A percentile compares a stretch with the other conserved stretches of the same genome.
Evolutionary conservation across 2,329 filamentous ascomycete species (phyloP).

Genomic region (Tolypocladium tropicale): DNA sequence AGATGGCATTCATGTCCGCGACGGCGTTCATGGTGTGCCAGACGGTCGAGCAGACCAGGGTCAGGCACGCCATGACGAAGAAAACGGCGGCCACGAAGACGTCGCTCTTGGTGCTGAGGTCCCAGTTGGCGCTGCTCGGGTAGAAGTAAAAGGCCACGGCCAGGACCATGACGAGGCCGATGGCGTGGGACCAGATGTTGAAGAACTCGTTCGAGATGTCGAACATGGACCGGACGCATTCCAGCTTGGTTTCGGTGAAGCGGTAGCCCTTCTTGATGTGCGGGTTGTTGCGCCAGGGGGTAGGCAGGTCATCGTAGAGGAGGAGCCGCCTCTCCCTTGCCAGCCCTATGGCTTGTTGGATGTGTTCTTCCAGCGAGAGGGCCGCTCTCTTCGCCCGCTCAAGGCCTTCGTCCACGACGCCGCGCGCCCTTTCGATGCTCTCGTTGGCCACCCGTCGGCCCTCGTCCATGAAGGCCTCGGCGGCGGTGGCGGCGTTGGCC

Average conservation of each 20-base stretch:
- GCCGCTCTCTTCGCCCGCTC: slow-evolving; percentile 76
- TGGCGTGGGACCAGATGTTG: slow-evolving; percentile 95
- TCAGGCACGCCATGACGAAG: slow-evolving; percentile 93
- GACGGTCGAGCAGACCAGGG: slow-evolving; percentile 85
- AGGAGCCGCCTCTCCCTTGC: slow-evolving; percentile 77
- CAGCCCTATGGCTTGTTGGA: slow-evolving; percentile 64
- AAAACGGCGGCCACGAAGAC: slow-evolving; percentile 87
- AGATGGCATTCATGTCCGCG: slow-evolving; percentile 78
- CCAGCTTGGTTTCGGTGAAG: slow-evolving; percentile 83
- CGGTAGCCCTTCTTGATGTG: slow-evolving; percentile 89
- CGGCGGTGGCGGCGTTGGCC: slow-evolving; percentile 53
- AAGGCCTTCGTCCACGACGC: slow-evolving; percentile 70
- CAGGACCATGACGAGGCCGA: slow-evolving; percentile 82
- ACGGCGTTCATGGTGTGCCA: slow-evolving; percentile 99
- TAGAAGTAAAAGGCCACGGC: slow-evolving; percentile 94
- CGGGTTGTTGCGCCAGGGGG: slow-evolving; percentile 90
- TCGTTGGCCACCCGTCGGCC: slow-evolving; percentile 74
- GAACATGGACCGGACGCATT: slow-evolving; percentile 78
- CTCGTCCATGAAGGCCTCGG: slow-evolving; percentile 63
- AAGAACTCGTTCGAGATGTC: slow-evolving; percentile 83
- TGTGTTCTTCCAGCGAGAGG: slow-evolving; percentile 71
- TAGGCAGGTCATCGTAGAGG: slow-evolving; percentile 78
- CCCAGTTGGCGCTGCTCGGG: slow-evolving; percentile 78
- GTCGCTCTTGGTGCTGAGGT: slow-evolving; percentile 75
- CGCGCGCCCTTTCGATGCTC: slow-evolving; percentile 61